Base-by-base conservation (phyloP, 208 protist species). In the Strigomonas oncopelti region DNA sequence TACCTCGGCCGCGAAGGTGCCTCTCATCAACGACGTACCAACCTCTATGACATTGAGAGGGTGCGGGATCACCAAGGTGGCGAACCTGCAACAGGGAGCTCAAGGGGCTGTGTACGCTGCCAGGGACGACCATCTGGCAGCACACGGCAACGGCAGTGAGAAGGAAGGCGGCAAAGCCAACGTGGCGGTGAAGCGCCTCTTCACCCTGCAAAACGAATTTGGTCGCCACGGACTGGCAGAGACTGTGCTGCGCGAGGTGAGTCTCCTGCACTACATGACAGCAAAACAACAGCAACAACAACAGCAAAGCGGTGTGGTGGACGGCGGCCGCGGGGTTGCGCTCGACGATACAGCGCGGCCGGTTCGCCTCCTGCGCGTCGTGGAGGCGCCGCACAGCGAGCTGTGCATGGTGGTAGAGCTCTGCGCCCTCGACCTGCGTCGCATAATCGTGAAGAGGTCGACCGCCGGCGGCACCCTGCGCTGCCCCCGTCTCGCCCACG, bases 81-180 rank as follows among this genome's bases (percentile, higher is more conserved):
- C 36, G 0, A 63, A 88, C 0, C 65, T 96, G 24, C 77, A 82
- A n/a, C 77, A 86, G 24, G 91, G 91, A 28, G 81, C 81, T 5
- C 91, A 96, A 55, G 88, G 91, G 4, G 88, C 82, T 16, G 80
- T 96, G 25, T 96, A 96, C 74, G 58, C 76, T 7, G 91, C 86
- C 0, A 45, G 72, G 32, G 86, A 93, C 53, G n/a, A n/a, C n/a
- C n/a, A n/a, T n/a, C n/a, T n/a, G n/a, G n/a, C n/a, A n/a, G n/a
- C n/a, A n/a, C n/a, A n/a, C n/a, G n/a, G n/a, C n/a, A n/a, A n/a
- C 32, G 25, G 38, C 2, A 48, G 22, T 42, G 46, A 51, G 9
- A 25, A 51, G 42, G 63, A 46, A 27, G 55, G 56, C 27, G 61
- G 61, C 25, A 38, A 60, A 5, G 61, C 65, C 5, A 48, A 48